Percentiles rank a stretch among this genome's conserved stretches.
These are phyloP conservation scores for Malassezia globosa DNA, from an alignment of 1,284 basidiomycete genomes.

Conservation along the genomic window DNA sequence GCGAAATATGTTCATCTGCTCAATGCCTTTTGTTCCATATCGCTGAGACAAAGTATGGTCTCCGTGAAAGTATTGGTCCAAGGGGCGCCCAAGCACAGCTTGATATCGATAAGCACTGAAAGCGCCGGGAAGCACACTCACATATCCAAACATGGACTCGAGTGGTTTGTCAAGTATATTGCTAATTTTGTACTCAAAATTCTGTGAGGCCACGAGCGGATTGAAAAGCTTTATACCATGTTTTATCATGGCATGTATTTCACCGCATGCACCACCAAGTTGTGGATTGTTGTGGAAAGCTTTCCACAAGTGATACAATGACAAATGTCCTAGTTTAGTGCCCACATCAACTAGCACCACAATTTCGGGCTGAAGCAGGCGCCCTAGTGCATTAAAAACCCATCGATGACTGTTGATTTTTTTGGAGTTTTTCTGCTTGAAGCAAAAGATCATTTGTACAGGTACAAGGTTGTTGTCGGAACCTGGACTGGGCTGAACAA, in stretches of 20 bases:
- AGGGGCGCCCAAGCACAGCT: constrained; percentile 78
- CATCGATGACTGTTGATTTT: constrained; percentile 58
- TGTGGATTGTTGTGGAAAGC: constrained; percentile 45
- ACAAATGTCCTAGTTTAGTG: constrained; percentile 43
- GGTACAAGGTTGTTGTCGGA: constrained; percentile 72
- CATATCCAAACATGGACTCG: constrained; percentile 85
- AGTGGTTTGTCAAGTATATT: constrained; percentile 67
- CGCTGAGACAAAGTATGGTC: constrained; percentile 74
- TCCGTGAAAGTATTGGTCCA: constrained; percentile 97
- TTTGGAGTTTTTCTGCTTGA: constrained; percentile 92
- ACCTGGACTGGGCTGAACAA: constrained; percentile 69
- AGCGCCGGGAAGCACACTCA: constrained; percentile 82
- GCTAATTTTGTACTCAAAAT: constrained; percentile 94
- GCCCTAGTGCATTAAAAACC: constrained; percentile 92
- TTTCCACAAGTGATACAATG: constrained; percentile 45
- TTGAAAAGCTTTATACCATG: constrained; percentile 44
- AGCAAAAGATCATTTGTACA: constrained; percentile 84
- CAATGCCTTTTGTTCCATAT: constrained; percentile 81
- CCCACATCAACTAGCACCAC: constrained; percentile 45
- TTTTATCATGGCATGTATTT: constrained; percentile 46
- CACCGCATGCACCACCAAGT: constrained; percentile 45
- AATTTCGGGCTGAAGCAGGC: constrained; percentile 51
- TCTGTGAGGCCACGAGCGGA: constrained; percentile 61
- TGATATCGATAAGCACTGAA: constrained; percentile 88
- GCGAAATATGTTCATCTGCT: constrained; percentile 98